These are phyloP conservation scores for Exutisphaerella laricina DNA, from an alignment of 2,329 filamentous ascomycete species.

Conservation along the genomic window DNA sequence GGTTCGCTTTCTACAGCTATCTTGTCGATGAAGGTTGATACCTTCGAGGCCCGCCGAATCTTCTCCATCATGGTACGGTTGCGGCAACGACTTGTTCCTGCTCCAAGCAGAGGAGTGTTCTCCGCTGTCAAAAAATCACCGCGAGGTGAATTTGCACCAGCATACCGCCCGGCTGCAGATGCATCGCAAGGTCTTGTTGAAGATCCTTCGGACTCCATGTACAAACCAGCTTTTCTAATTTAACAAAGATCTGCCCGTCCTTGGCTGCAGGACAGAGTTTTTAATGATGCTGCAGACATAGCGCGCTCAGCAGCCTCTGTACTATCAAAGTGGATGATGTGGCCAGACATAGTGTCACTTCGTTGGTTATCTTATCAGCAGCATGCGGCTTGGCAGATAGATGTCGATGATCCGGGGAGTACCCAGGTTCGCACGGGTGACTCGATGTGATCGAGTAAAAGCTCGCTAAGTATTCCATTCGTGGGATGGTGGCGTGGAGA, in stretches of 20 bases:
- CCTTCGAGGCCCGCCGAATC: conserved; percentile 34
- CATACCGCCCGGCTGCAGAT: background rate
- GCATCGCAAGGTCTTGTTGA: background rate
- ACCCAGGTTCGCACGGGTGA: too few relatives aligned
- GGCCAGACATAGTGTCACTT: background rate
- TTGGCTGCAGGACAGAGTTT: conserved; percentile 10
- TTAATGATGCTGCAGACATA: conserved; percentile 5
- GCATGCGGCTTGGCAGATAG: conserved; percentile 14
- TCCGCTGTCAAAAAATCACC: background rate
- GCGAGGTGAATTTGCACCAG: background rate
- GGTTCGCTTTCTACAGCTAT: conserved; percentile 69
- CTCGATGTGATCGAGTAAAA: conserved; percentile 25
- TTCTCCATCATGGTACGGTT: conserved; percentile 36
- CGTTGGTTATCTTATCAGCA: conserved; percentile 8
- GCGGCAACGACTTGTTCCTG: background rate
- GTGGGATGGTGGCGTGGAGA: too few relatives aligned
- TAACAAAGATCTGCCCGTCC: conserved; percentile 3
- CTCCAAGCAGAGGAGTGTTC: conserved; percentile 10
- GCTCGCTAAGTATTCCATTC: too few relatives aligned
- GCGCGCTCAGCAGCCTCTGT: conserved; percentile 6
- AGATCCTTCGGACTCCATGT: background rate
- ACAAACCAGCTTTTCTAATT: background rate
- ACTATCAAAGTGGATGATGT: conserved; percentile 3
- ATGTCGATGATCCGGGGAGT: background rate
- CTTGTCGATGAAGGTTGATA: conserved; percentile 47